These are phyloP conservation scores for Mastigamoeba balamuthi DNA, from an alignment of 78 protist genomes.

Conservation along the genomic window DNA sequence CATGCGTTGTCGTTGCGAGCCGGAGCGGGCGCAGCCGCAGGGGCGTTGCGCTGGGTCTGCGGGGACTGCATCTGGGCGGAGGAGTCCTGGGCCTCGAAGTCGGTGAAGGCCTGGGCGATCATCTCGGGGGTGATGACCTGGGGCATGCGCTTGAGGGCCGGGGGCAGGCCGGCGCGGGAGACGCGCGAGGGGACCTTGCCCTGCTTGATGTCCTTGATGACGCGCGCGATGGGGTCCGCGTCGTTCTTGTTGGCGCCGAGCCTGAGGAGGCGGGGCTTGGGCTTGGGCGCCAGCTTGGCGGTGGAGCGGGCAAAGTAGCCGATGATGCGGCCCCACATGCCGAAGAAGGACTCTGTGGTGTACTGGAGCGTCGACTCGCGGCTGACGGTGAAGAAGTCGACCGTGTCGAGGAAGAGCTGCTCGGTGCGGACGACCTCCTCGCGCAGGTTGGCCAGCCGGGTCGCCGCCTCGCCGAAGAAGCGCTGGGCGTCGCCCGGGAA, in stretches of 20 bases:
- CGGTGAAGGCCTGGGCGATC: no score
- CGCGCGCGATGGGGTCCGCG: neutral
- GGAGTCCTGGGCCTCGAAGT: no score
- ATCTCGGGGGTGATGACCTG: no score
- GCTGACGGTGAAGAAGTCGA: neutral
- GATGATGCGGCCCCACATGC: neutral
- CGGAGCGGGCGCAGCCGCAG: no score
- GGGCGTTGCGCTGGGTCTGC: no score
- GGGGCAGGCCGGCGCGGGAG: no score
- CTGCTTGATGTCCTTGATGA: neutral
- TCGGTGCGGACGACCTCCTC: neutral
- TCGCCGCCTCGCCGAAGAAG: no score
- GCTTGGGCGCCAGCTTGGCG: neutral
- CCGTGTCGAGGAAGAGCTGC: neutral
- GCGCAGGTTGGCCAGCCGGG: neutral
- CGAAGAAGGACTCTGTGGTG: neutral
- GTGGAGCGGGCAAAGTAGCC: neutral
- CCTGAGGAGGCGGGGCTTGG: neutral
- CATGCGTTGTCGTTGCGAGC: no score
- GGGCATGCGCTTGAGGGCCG: no score
- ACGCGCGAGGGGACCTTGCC: no score
- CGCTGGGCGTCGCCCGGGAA: no score
- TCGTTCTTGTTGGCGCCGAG: neutral
- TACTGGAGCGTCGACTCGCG: neutral
- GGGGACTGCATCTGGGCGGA: no score